These are phyloP conservation scores for Stropharia rugosoannulata DNA, from an alignment of 768 basidiomycete genomes.

Conservation along the genomic window DNA sequence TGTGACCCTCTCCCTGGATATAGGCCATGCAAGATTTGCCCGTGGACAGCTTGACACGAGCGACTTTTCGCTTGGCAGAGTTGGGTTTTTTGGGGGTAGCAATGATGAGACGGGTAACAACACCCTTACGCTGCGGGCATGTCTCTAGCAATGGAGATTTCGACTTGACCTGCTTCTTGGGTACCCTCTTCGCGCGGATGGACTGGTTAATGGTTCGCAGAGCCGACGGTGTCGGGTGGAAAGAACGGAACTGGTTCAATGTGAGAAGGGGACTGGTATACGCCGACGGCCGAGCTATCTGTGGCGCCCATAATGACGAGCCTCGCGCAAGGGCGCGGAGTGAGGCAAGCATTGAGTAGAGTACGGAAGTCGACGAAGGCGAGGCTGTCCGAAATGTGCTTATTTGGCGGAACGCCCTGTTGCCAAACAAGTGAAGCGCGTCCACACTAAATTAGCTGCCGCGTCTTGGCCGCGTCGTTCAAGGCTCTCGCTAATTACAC, in stretches of 20 bases:
- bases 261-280: constrained; percentile 11
- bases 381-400: constrained; percentile 3
- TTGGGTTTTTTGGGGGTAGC: constrained; percentile 97
- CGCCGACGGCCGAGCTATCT: constrained; percentile 17
- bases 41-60: constrained; percentile 86
- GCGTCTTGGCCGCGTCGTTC: constrained; percentile 1
- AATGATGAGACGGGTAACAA: constrained; percentile 79
- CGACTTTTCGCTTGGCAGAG: constrained; percentile 97
- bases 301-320: constrained; percentile 25
- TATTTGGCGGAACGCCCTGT: constrained; percentile 21
- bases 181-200: constrained; percentile 71
- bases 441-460: constrained; percentile 21
- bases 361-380: too few relatives aligned
- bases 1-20: constrained; percentile 96
- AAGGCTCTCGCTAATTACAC: constrained; percentile 10
- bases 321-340: constrained; percentile 31
- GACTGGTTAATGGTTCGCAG: constrained; percentile 84
- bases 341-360: constrained; percentile 36
- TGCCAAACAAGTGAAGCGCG: constrained; percentile 38
- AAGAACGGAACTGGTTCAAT: constrained; percentile 42
- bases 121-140: constrained; percentile 89
- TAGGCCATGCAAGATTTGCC: constrained; percentile 92
- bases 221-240: constrained; percentile 61
- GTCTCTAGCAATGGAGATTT: constrained; percentile 79
- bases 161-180: constrained; percentile 45